Evolutionary conservation across 768 basidiomycete species (phyloP).

Genomic region (Russula ochroleuca): DNA sequence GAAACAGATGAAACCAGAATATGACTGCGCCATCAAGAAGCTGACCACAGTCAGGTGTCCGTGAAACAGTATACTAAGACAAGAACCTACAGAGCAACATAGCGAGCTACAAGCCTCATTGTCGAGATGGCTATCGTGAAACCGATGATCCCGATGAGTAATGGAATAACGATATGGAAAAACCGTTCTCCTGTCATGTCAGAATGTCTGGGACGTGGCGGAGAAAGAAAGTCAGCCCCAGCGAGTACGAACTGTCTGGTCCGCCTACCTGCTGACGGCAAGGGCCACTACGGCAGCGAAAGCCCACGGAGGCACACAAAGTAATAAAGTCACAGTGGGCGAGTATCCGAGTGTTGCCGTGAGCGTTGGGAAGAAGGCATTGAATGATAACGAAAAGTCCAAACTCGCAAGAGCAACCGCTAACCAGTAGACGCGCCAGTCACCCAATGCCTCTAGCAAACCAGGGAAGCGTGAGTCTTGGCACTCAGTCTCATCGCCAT

Average conservation of each 20-base stretch:
- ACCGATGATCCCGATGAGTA: constrained; percentile 59
- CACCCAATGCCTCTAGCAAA: constrained; percentile 55
- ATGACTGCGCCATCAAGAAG: constrained; percentile 74
- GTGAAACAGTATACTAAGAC: background rate
- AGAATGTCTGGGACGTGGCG: constrained; percentile 49
- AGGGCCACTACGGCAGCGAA: constrained; percentile 59
- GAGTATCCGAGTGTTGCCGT: constrained; percentile 65
- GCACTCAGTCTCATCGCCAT: constrained; percentile 43
- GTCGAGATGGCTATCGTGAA: constrained; percentile 63
- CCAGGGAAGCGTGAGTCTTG: constrained; percentile 41
- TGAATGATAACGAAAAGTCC: constrained; percentile 66
- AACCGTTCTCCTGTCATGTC: constrained; percentile 68
- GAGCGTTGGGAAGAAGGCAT: constrained; percentile 77
- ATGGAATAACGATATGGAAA: constrained; percentile 54
- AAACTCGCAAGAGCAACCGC: constrained; percentile 57
- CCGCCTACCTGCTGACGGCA: constrained; percentile 41
- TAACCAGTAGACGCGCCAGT: constrained; percentile 86
- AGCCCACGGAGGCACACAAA: constrained; percentile 76
- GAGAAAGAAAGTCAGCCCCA: background rate
- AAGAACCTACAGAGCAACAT: constrained; percentile 53
- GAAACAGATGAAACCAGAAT: constrained; percentile 67
- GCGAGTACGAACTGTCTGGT: background rate
- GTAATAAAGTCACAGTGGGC: constrained; percentile 59
- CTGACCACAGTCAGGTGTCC: constrained; percentile 35
- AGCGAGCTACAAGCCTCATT: constrained; percentile 57